Evolutionary conservation across 2,329 filamentous ascomycete species (phyloP).

Genomic region (Alternaria triticina): DNA sequence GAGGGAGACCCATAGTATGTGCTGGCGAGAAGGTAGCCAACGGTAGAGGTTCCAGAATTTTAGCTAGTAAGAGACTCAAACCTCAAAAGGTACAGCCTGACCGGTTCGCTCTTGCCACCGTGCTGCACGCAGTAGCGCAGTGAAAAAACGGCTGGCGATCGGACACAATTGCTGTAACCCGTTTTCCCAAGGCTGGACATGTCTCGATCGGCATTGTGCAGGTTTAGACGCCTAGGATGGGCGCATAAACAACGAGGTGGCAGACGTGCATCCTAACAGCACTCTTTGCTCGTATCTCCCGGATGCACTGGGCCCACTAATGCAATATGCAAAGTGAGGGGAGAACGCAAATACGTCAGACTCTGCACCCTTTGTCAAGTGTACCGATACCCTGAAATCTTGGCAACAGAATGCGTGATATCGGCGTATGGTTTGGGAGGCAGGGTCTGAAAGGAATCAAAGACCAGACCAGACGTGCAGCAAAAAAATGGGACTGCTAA

Average conservation of each 20-base stretch:
- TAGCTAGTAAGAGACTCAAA: conserved; percentile 44
- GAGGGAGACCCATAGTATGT: conserved; percentile 69
- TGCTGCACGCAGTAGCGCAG: conserved; percentile 45
- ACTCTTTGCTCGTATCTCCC: conserved; percentile 31
- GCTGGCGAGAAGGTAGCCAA: conserved; percentile 71
- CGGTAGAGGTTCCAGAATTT: conserved; percentile 47
- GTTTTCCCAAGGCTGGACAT: conserved; percentile 43
- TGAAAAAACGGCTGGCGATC: conserved; percentile 42
- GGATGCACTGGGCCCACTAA: conserved; percentile 38
- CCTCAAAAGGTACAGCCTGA: conserved; percentile 48
- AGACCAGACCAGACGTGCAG: conserved; percentile 31
- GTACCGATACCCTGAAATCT: conserved; percentile 35
- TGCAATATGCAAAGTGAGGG: conserved; percentile 41
- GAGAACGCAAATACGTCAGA: conserved; percentile 40
- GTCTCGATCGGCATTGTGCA: conserved; percentile 42
- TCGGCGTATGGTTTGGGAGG: conserved; percentile 15
- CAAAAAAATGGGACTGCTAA: conserved; percentile 35
- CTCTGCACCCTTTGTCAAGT: conserved; percentile 38
- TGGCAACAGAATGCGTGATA: conserved; percentile 37
- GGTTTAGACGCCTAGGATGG: conserved; percentile 37
- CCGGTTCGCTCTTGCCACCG: conserved; percentile 48
- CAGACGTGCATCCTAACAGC: conserved; percentile 30
- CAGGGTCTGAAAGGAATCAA: conserved; percentile 33
- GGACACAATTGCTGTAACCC: conserved; percentile 37
- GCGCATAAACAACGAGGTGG: conserved; percentile 43